Base-by-base conservation (phyloP, 2,329 filamentous ascomycete species). In the Sphaceloma murrayae region DNA sequence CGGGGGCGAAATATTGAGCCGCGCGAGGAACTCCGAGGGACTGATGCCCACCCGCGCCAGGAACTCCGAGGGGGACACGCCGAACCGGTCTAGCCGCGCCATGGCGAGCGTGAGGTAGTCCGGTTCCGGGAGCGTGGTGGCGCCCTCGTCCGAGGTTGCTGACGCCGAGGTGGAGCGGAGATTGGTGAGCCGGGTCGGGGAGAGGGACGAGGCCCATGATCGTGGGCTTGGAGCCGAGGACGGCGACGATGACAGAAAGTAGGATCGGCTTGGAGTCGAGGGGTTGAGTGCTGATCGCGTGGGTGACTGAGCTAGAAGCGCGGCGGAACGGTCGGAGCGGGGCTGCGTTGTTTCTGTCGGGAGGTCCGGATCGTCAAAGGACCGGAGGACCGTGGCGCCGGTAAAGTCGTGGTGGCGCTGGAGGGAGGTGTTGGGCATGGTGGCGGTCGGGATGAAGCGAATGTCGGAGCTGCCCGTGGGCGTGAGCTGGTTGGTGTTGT, bases 401-500 rank as follows among this genome's bases (percentile, higher is more conserved):
- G 59, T 58, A 30, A 62, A 60, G 45, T 61, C 59, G 47, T 61
- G 59, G 26, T 56, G 56, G 22, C 53, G 53, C 30, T 55, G 55
- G 13, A 34, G 32, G 31, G n/a, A 7, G 40, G 34, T 13, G 30
- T 18, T 18, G 40, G 47, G 29, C 29, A 33, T 43, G 48, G 18
- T 51, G 49, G 22, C 52, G 52, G 38, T 55, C 52, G 40, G 55
- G 53, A n/a, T 56, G 50, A 24, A 59, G 49, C 26, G 56, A 1
- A 55, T 59, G 26, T 60, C 58, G 18, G 55, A 53, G 5, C 53
- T 61, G 22, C 63, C 65, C 10, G 68, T 54, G 0, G 68, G 63
- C 0, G 65, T 63, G 43, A 70, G 58, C 49, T 71, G 68, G 39
- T 66, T 68, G 7, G 69, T 72, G 48, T 72, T 72, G 60, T 70